phyloP scores from a whole-genome alignment of 768 basidiomycete genomes.

The Lactarius evosmus region DNA sequence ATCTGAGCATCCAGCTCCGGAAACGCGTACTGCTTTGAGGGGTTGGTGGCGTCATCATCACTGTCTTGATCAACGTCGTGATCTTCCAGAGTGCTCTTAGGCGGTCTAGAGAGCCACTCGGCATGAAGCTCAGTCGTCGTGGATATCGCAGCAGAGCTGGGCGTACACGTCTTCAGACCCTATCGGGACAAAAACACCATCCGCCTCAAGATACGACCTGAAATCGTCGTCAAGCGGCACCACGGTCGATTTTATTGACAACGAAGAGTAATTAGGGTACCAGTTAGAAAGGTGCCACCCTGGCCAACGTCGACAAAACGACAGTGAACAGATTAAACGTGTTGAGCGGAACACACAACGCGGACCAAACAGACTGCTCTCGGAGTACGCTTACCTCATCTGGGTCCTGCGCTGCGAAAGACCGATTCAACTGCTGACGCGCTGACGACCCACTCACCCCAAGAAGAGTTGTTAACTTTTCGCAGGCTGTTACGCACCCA shows the following conservation, averaged over 20 bases:
- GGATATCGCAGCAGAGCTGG: neutral
- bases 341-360: too few relatives aligned
- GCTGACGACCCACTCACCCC: too few relatives aligned
- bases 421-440: too few relatives aligned
- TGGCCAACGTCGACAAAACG: too few relatives aligned
- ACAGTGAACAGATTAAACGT: too few relatives aligned
- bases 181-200: slow-evolving; percentile 79
- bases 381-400: too few relatives aligned
- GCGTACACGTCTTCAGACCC: slow-evolving; percentile 77
- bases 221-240: slow-evolving; percentile 68
- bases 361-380: too few relatives aligned
- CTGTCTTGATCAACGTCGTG: slow-evolving; percentile 45
- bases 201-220: slow-evolving; percentile 69
- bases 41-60: slow-evolving; percentile 38
- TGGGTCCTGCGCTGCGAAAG: too few relatives aligned
- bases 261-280: slow-evolving; percentile 66
- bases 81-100: slow-evolving; percentile 52
- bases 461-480: too few relatives aligned
- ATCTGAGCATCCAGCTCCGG: slow-evolving; percentile 79
- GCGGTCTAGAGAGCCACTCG: slow-evolving; percentile 41
- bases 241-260: slow-evolving; percentile 70
- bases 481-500: too few relatives aligned
- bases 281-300: slow-evolving; percentile 85
- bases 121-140: neutral
- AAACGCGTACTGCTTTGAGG: slow-evolving; percentile 54